Base-by-base conservation (phyloP, 768 basidiomycete species). In the Suillus alpinus region DNA sequence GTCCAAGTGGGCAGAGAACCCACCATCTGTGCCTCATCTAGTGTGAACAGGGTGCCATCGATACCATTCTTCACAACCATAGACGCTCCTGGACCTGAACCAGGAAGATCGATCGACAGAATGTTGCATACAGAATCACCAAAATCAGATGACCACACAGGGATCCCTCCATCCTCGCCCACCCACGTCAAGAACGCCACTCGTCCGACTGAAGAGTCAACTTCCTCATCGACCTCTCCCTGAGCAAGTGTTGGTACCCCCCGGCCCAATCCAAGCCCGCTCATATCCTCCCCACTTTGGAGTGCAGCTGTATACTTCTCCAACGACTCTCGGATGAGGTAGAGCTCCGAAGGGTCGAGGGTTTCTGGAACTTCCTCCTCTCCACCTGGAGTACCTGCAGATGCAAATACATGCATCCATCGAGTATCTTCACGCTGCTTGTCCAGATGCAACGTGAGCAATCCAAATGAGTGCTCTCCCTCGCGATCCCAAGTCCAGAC, bases 401-500 rank as follows among this genome's bases (percentile, higher is more conserved):
- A 71, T 3, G 86, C 82, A 67, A 99, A 98, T 7, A 98, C 83
- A 52, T 92, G 88, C 57, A 87, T 79, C 96, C 96, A 99, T 66
- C 87, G 85, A 34, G 88, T 89, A 6, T 86, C 89, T 62, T 89
- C 87, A 71, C 94, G 82, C 63, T 81, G 81, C 75, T 98, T 98
- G 72, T 94, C 91, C 58, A 98, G 78, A 68, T 97, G 90, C 20
- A 98, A 74, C 0, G 91, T 86, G 65, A 98, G 81, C 36, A 92
- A 63, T 2, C 91, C 91, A 66, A 83, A 87, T 13, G 83, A 69
- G 60, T 81, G 81, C 55, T 86, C 86, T 5, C 86, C 91, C 63
- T 88, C 86, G 18, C 86, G 81, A 66, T 97, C 94, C 84, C 89
- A 96, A 5, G 93, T 95, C 95, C 94, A 99, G 67, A 92, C 86